phyloP scores from a whole-genome alignment of 345 rosid species.

The Syzygium aqueum region DNA sequence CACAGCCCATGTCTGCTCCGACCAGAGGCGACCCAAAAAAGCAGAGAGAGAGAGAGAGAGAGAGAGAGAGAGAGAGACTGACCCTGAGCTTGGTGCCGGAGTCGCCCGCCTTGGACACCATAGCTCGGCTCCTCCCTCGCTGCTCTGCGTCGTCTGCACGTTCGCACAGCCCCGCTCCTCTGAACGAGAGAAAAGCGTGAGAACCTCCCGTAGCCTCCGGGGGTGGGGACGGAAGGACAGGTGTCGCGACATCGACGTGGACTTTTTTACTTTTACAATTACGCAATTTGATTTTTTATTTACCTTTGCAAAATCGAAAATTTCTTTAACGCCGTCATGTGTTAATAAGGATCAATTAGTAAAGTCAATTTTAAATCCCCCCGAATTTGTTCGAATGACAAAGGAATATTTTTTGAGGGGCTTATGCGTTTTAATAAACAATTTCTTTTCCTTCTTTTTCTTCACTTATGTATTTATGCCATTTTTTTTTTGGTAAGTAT shows the following conservation, averaged over 20 bases:
- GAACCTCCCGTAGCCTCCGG: neutral
- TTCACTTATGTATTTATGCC: neutral
- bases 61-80: slow-evolving; percentile 11
- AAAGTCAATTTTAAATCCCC: neutral
- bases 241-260: neutral
- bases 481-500: too few species aligned
- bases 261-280: neutral
- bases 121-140: neutral
- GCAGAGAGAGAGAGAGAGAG: neutral
- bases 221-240: neutral
- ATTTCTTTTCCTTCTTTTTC: neutral
- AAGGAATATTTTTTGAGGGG: neutral
- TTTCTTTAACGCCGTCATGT: neutral
- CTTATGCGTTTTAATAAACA: neutral
- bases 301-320: neutral
- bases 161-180: neutral
- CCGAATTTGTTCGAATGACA: neutral
- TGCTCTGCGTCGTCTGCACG: neutral
- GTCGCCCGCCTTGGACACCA: slow-evolving; percentile 40
- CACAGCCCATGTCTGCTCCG: neutral
- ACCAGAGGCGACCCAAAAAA: neutral
- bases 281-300: neutral
- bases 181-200: neutral
- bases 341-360: neutral
- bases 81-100: slow-evolving; percentile 29